Evolutionary conservation across 345 rosid genomes (phyloP), one percentile per base, ranked within the genome.

Genomic region (Nasturtium officinale): DNA sequence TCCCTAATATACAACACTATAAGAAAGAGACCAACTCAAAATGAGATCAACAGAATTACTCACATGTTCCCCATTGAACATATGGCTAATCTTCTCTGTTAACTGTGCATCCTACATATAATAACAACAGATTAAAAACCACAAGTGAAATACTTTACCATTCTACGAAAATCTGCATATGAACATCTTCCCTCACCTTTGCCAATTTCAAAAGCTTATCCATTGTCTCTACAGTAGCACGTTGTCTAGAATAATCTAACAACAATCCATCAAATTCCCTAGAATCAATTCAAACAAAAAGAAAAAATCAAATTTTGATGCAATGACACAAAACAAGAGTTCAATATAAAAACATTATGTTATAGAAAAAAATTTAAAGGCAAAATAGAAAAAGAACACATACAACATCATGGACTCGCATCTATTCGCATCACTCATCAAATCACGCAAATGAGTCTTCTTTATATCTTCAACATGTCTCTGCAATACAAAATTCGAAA

Each of bases 61-160:
- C 73, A 95, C 99, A 78, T 71, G 95, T 40, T 95, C 96, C 30
- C 99, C 97, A 11, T 67, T 81, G 77, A 69, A 91, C 99, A 95
- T 95, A 55, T 82, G 83, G 70, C 63, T 59, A 68, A 94, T 85
- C 87, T 94, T 86, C 79, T 89, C 82, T 56, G 85, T 83, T 68
- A 94, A 89, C 75, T 79, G 75, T 18, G 96, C 92, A 37, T 84
- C 91, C 98, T 94, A 84, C 77, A 80, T 38, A 35, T 21, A 47
- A 8, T 76, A 60, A 73, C 7, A 25, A 48, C 9, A 2, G 8
- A 21, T 21, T 30, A 38, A 58, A 61, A 50, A 11, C 6, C 29
- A 18, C 7, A n/a, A 28, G 9, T 23, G 1, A 30, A 20, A 13
- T 9, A 48, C n/a, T n/a, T n/a, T n/a, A n/a, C n/a, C n/a, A n/a